These are phyloP conservation scores for Gossypium rotundifolium DNA, from an alignment of 345 rosid species.

Conservation along the genomic window DNA sequence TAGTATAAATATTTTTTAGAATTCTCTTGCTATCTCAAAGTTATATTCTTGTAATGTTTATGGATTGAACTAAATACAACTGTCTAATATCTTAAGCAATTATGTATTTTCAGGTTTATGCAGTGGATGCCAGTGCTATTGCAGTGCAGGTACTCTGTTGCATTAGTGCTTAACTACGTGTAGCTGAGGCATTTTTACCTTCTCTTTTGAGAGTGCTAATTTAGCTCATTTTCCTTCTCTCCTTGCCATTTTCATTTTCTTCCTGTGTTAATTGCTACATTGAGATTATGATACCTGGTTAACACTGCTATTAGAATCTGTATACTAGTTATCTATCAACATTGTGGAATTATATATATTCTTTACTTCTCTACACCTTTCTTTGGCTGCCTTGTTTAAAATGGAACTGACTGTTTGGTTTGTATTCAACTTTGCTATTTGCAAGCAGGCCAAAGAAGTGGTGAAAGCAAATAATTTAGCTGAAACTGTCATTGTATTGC, in stretches of 20 bases:
- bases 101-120: constrained; percentile 67
- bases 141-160: constrained; percentile 75
- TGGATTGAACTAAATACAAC: neutral
- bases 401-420: neutral
- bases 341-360: neutral
- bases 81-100: constrained; percentile 7
- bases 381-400: neutral
- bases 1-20: neutral
- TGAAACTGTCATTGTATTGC: constrained; percentile 76
- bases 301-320: neutral
- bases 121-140: constrained; percentile 96
- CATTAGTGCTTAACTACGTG: constrained; percentile 8
- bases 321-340: neutral
- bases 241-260: neutral
- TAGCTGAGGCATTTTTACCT: constrained; percentile 5
- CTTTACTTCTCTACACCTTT: constrained; percentile 1
- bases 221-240: neutral
- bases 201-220: neutral
- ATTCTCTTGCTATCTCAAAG: neutral
- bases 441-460: constrained; percentile 83
- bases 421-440: constrained; percentile 15
- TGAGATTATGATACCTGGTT: neutral
- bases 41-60: neutral
- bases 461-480: constrained; percentile 89
- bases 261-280: neutral